Base-by-base conservation (phyloP, 345 rosid species). In the Camelina neglecta region DNA sequence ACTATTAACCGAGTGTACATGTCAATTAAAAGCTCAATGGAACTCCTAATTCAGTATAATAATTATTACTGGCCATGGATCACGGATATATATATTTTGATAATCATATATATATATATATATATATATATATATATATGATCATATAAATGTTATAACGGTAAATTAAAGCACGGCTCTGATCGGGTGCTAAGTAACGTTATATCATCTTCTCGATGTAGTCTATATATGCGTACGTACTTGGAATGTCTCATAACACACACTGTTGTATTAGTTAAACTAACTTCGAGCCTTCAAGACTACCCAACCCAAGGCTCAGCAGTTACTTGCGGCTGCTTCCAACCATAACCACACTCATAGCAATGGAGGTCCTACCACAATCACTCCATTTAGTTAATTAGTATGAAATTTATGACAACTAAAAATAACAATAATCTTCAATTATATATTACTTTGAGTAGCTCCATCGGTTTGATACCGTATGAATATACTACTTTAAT, bases 321-420 rank as follows among this genome's bases (percentile, higher is more conserved):
- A 50, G 23, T 15, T 58, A 31, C 8, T 3, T 48, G 60, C 13
- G 15, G 11, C 60, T 47, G 42, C 23, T 67, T 48, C 56, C 67
- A 74, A 74, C 73, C 73, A 74, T 66, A 74, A 74, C 21, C 67
- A 74, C 78, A 58, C 78, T 74, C 65, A 66, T 36, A 24, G 44
- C n/a, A 67, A 48, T 66, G 42, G 8, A 66, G 67, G 73, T 74
- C 78, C 72, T 48, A 66, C 78, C 66, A 57, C 49, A 45, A 56
- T 45, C 42, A 57, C 24, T 63, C 76, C 10, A 18, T 54, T 18
- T 24, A 29, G 31, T 29, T 4, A 63, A 12, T 44, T 45, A 29
- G 39, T 44, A 24, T 26, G 2, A 18, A 15, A 6, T 38, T 35
- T 66, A 3, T 48, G 35, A 11, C 3, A 33, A 18, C 51, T 26